These are phyloP conservation scores for Cercospora beticola DNA, from an alignment of 2,329 filamentous ascomycete genomes.

Conservation along the genomic window DNA sequence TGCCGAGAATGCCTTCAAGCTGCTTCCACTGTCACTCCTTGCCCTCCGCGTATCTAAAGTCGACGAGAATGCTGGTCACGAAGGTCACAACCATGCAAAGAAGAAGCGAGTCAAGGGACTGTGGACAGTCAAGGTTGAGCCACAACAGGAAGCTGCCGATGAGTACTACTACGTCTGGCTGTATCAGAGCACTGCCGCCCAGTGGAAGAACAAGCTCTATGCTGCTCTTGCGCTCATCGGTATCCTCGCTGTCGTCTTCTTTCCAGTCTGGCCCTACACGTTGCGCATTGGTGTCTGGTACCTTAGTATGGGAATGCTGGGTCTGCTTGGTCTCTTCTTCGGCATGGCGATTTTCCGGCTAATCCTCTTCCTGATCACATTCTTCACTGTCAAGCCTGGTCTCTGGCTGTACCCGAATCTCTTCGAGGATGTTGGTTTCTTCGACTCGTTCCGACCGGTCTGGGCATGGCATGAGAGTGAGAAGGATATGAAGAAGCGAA, in stretches of 20 bases:
- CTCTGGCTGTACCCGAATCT: slow-evolving; percentile 98
- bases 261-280: slow-evolving; percentile 92
- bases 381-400: slow-evolving; percentile 79
- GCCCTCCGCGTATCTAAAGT: slow-evolving; percentile 85
- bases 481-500: slow-evolving; percentile 40
- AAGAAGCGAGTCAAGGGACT: slow-evolving; percentile 90
- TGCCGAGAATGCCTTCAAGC: slow-evolving; percentile 91
- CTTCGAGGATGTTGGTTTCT: slow-evolving; percentile 97
- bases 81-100: slow-evolving; percentile 70
- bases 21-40: slow-evolving; percentile 89
- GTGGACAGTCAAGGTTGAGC: slow-evolving; percentile 94
- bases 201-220: slow-evolving; percentile 91
- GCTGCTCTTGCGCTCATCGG: slow-evolving; percentile 76
- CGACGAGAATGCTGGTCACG: slow-evolving; percentile 74
- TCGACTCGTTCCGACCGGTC: slow-evolving; percentile 91
- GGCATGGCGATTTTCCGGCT: slow-evolving; percentile 95
- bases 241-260: slow-evolving; percentile 88
- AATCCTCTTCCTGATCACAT: slow-evolving; percentile 89
- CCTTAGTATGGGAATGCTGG: slow-evolving; percentile 88
- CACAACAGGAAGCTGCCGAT: slow-evolving; percentile 84
- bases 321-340: slow-evolving; percentile 89
- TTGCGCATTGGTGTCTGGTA: slow-evolving; percentile 96
- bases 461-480: slow-evolving; percentile 86
- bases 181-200: slow-evolving; percentile 73
- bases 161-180: slow-evolving; percentile 97